Base-by-base conservation (phyloP, 2,329 filamentous ascomycete species). In the Talaromyces sp. region DNA sequence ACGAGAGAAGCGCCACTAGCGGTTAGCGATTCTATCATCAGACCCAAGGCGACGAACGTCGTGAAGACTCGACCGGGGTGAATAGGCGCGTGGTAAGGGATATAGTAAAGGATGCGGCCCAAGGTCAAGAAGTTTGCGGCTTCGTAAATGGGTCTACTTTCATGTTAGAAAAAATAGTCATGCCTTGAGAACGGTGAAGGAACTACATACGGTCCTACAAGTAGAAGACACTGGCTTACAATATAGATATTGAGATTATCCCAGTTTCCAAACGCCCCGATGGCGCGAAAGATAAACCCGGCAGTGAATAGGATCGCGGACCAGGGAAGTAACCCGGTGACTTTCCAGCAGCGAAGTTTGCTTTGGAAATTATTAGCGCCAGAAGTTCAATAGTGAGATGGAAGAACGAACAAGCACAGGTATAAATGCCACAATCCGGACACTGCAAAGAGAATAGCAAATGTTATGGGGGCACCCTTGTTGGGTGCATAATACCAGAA, bases 51-150 rank as follows among this genome's bases (percentile, higher is more conserved):
- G 40, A 88, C 73, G 64, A 88, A 84, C 3, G 80, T 81, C 64
- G 85, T 87, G 65, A 87, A 83, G 4, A 87, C 78, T 3, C 83
- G 79, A 3, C 83, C 83, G 0, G 83, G 83, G 65, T 85, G 82
- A 36, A 85, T 78, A 0, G 76, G 75, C 1, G 71, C 70, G 44
- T 81, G 76, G 62, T 85, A 85, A 3, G 82, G 72, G 1, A 76
- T 70, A 57, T 80, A 78, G 61, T 78, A 78, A 0, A 86, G 73
- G n/a, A 84, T 78, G 31, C 81, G 78, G 16, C 76, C 79, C 0
- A 85, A 75, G 60, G 84, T 83, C 40, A 83, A 75, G 66, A 83
- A 85, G 60, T 83, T 83, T 58, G 75, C 74, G 7, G 72, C 73
- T 62, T 78, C 75, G 52, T 78, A 79, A 44, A 79, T 73, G 9